Conservation (phyloP, 2,329 filamentous ascomycete genomes). For the Stagonosporopsis chrysanthemi region DNA sequence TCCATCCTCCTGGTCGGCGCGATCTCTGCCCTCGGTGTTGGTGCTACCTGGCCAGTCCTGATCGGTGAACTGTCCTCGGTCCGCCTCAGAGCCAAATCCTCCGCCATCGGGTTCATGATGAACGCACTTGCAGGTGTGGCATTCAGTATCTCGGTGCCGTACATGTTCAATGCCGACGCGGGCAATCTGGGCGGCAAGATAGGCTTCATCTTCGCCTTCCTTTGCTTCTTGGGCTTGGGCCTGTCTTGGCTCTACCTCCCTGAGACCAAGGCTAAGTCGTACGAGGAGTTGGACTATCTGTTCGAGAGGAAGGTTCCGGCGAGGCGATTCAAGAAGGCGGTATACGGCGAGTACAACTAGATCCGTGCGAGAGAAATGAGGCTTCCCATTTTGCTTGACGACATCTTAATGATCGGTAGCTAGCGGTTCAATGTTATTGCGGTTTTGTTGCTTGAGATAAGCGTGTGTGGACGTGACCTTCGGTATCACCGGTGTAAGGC, state of each 20-base stretch:
- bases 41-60: background rate
- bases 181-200: background rate
- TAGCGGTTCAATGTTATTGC: background rate
- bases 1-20: slow-evolving; percentile 1
- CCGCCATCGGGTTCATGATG: slow-evolving; percentile 73
- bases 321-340: slow-evolving; percentile 7
- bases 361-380: too few species aligned
- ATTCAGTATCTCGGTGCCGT: slow-evolving; percentile 9
- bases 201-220: background rate
- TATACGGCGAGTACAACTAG: slow-evolving; percentile 4
- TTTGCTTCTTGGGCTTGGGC: background rate
- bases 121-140: slow-evolving; percentile 56
- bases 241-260: slow-evolving; percentile 8
- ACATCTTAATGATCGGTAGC: background rate
- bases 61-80: slow-evolving; percentile 67
- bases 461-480: background rate
- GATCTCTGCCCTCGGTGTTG: background rate
- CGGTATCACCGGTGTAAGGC: background rate
- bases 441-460: background rate
- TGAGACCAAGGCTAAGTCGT: slow-evolving; percentile 4
- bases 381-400: background rate
- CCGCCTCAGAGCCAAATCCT: slow-evolving; percentile 81
- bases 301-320: slow-evolving; percentile 5
- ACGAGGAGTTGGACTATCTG: slow-evolving; percentile 8
- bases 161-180: slow-evolving; percentile 17